A percentile compares a stretch with the other conserved stretches of the same genome.
Evolutionary conservation across 164 flowering plant species (phyloP).

Genomic region (Nymphaea thermarum): DNA sequence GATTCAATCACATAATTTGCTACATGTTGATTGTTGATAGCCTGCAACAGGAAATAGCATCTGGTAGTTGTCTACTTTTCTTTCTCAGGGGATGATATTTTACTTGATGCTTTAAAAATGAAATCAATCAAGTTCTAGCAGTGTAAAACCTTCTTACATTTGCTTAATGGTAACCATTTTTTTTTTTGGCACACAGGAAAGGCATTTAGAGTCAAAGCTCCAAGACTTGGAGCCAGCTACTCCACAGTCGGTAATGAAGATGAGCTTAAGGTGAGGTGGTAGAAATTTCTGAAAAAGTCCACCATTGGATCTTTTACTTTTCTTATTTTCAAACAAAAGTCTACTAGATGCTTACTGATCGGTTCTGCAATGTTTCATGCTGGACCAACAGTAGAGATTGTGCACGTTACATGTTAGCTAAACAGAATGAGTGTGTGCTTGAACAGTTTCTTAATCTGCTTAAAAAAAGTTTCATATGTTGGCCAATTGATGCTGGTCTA

Average conservation of each 20-base stretch:
- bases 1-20: background rate
- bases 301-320: background rate
- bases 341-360: too few relatives aligned
- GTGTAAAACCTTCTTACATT: background rate
- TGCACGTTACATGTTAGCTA: too few relatives aligned
- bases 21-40: background rate
- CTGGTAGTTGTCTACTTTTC: background rate
- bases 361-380: too few relatives aligned
- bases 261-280: conserved; percentile 48
- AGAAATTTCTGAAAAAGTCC: background rate
- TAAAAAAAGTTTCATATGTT: too few relatives aligned
- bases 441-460: too few relatives aligned
- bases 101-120: background rate
- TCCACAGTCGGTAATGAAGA: conserved; percentile 48
- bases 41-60: too few relatives aligned
- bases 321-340: background rate
- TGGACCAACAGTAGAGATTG: too few relatives aligned
- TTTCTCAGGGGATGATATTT: background rate
- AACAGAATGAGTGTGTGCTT: too few relatives aligned
- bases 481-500: too few relatives aligned
- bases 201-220: conserved; percentile 47
- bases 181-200: conserved; percentile 42
- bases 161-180: background rate
- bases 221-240: conserved; percentile 73
- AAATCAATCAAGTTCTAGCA: background rate